These are phyloP conservation scores for Dactylonectria macrodidyma DNA, from an alignment of 2,329 filamentous ascomycete species.

Conservation along the genomic window DNA sequence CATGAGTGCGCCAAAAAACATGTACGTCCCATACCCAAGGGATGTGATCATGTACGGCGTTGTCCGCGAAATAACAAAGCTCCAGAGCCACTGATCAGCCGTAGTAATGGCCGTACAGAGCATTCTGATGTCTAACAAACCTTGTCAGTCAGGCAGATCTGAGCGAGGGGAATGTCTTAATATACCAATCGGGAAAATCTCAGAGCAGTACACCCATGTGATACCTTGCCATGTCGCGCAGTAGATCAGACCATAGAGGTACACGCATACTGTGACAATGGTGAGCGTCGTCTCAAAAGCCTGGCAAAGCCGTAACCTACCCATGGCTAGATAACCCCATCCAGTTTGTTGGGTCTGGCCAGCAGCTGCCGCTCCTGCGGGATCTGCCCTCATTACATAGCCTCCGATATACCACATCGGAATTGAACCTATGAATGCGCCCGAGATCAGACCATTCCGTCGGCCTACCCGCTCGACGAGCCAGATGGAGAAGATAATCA, in stretches of 20 bases:
- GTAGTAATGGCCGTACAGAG: constrained; percentile 53
- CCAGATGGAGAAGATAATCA: constrained; percentile 55
- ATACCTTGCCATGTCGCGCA: constrained; percentile 56
- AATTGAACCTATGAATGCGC: constrained; percentile 50
- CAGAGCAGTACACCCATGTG: constrained; percentile 59
- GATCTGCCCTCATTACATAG: constrained; percentile 48
- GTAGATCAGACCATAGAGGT: constrained; percentile 56
- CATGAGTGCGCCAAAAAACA: constrained; percentile 65
- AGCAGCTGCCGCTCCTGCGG: constrained; percentile 53
- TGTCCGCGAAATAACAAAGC: constrained; percentile 57
- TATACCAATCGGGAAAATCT: constrained; percentile 56
- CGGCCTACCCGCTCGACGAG: constrained; percentile 64
- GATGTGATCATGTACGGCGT: constrained; percentile 59
- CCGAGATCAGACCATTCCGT: constrained; percentile 59
- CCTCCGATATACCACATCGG: constrained; percentile 53
- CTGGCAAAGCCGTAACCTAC: too few species aligned
- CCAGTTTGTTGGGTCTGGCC: constrained; percentile 55
- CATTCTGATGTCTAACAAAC: constrained; percentile 52
- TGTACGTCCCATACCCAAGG: constrained; percentile 65
- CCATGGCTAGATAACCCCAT: constrained; percentile 57
- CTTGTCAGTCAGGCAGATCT: too few species aligned
- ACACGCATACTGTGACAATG: constrained; percentile 42
- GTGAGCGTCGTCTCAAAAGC: too few species aligned
- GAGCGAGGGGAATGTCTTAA: too few species aligned
- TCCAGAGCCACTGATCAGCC: constrained; percentile 56